Base-by-base conservation (phyloP, 371 early-diverging fungal genomes). In the Vittaforma corneae region DNA sequence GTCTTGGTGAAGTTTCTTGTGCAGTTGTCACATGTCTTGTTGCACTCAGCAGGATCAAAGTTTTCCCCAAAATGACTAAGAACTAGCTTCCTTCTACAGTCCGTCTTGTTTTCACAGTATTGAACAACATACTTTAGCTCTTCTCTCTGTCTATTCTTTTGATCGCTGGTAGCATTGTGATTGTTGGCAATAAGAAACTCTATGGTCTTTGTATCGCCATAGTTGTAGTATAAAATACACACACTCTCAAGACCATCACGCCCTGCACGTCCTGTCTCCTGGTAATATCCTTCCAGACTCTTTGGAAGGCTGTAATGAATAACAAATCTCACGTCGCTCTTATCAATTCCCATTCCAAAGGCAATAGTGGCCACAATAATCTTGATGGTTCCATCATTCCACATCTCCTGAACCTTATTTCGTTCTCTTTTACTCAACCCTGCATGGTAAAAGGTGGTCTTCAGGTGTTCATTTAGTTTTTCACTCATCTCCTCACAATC, bases 351-450 rank as follows among this genome's bases (percentile, higher is more conserved):
- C 83, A 90, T 85, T 11, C 76, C 75, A 73, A 73, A 73, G 0
- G 97, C 97, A 40, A 96, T 85, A 0, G 99, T 99, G 0, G 97
- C 97, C 1, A 93, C 92, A 68, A 98, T 91, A 37, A 98, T 85
- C 46, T 87, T 82, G 1, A 89, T 72, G 20, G 75, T 67, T 29
- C 86, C 87, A 1, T 66, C 70, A 68, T 86, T 86, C 97, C 97
- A 99, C 11, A 83, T 84, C 20, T 81, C 72, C 78, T 97, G 97
- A 1, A 91, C 81, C 0, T 76, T 69, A n/a, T 74, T 68, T 14
- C 97, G 82, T 54, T 96, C 95, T 33, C 82, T 83, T 74, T 85
- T 86, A 63, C 85, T 83, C n/a, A 87, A 77, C 16, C 88, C 95
- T 14, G 95, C 97, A 74, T 99, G 97, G 75, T 96, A 99, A 77